Conservation (phyloP, 2,329 filamentous ascomycete species). For the Ceratocystis diversiconidia region DNA sequence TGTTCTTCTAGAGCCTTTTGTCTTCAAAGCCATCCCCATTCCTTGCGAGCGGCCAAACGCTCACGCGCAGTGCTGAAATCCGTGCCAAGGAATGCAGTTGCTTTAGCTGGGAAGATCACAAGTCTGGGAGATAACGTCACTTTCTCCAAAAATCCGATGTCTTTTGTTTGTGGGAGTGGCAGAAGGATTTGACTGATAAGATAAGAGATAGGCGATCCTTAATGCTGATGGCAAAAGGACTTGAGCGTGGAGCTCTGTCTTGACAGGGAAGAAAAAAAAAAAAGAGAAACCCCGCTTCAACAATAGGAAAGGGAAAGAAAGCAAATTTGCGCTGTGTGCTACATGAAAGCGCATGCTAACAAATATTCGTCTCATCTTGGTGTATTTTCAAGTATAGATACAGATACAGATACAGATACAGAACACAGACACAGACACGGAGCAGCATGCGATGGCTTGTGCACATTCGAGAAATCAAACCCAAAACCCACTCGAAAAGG, state of each 20-base stretch:
- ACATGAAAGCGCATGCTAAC: background rate
- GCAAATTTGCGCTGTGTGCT: background rate
- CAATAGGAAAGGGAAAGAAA: background rate
- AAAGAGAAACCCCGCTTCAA: background rate
- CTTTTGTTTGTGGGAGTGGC: background rate
- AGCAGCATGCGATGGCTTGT: background rate
- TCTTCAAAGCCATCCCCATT: background rate
- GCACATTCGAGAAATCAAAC: background rate
- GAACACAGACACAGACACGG: no score
- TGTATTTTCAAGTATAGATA: background rate
- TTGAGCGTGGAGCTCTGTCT: background rate
- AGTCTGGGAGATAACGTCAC: background rate
- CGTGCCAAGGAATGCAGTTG: background rate
- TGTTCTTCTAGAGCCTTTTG: background rate
- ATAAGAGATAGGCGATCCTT: background rate
- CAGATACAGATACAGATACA: no score
- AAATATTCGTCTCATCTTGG: background rate
- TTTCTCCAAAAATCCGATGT: background rate
- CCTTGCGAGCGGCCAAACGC: background rate
- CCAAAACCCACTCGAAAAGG: background rate
- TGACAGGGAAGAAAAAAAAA: background rate
- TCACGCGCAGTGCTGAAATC: no score
- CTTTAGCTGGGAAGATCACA: background rate
- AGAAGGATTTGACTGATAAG: background rate
- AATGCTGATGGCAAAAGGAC: background rate